phyloP scores from a whole-genome alignment of 2,329 filamentous ascomycete species.

The Rasamsonia emersonii region DNA sequence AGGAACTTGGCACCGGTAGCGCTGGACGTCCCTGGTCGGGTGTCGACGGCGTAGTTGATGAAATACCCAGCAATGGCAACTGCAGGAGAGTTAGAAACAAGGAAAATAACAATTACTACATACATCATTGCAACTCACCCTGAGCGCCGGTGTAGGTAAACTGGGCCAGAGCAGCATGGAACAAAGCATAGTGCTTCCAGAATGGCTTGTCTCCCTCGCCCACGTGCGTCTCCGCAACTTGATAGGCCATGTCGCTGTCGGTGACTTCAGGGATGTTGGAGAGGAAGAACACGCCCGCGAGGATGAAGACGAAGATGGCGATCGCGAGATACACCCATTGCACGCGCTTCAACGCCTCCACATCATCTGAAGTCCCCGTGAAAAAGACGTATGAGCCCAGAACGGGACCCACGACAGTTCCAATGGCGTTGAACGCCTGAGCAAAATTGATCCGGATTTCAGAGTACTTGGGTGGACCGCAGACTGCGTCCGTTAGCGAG shows the following conservation, averaged over 20 bases:
- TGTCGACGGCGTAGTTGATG: slow-evolving; percentile 63
- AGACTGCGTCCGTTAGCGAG: too few species aligned
- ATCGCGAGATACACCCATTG: slow-evolving; percentile 59
- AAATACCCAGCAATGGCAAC: slow-evolving; percentile 43
- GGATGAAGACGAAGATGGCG: slow-evolving; percentile 49
- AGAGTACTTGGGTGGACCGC: slow-evolving; percentile 51
- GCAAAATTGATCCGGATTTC: slow-evolving; percentile 53
- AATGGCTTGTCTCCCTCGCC: too few species aligned
- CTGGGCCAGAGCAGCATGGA: too few species aligned
- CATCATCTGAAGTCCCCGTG: slow-evolving; percentile 42
- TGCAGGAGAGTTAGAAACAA: too few species aligned
- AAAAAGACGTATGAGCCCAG: slow-evolving; percentile 56
- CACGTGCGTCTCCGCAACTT: too few species aligned
- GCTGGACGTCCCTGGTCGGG: slow-evolving; percentile 46
- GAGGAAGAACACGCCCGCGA: slow-evolving; percentile 52
- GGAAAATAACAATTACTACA: too few species aligned
- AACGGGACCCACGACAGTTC: slow-evolving; percentile 51
- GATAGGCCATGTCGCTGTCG: slow-evolving; percentile 53
- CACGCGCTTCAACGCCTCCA: slow-evolving; percentile 47
- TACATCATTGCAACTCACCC: too few species aligned
- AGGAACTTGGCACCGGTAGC: slow-evolving; percentile 58
- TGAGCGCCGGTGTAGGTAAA: too few species aligned
- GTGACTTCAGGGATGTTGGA: slow-evolving; percentile 49
- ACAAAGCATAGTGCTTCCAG: too few species aligned
- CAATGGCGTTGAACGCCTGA: slow-evolving; percentile 51